Conservation (phyloP, 805 yeast species). For the Starmerella geochares region DNA sequence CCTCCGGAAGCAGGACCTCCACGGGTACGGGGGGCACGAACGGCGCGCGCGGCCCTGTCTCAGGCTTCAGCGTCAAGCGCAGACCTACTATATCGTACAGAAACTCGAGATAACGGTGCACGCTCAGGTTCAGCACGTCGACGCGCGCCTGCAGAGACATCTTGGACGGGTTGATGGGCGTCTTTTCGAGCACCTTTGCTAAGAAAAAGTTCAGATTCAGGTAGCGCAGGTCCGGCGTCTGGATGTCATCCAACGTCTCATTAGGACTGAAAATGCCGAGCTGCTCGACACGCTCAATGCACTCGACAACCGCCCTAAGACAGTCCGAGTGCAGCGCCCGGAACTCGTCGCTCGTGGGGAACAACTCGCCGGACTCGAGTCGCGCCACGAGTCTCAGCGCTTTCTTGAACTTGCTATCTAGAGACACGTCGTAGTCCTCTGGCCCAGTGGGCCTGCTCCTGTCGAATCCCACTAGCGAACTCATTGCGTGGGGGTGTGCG, state of each 20-base stretch:
- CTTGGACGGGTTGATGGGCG: slow-evolving; percentile 18
- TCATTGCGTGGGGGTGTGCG: too few species aligned
- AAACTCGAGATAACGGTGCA: slow-evolving; percentile 25
- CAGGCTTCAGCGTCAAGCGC: background rate
- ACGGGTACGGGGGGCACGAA: background rate
- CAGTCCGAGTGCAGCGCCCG: slow-evolving; percentile 10
- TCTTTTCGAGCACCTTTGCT: slow-evolving; percentile 36
- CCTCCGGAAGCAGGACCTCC: slow-evolving; percentile 14
- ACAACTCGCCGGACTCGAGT: slow-evolving; percentile 13
- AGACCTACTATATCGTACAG: slow-evolving; percentile 15
- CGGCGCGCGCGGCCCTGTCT: background rate
- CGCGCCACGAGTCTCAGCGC: background rate
- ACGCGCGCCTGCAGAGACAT: slow-evolving; percentile 21
- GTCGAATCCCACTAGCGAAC: background rate
- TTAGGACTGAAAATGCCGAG: slow-evolving; percentile 58
- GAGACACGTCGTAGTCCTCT: background rate
- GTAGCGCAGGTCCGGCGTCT: slow-evolving; percentile 52
- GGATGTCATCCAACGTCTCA: slow-evolving; percentile 60
- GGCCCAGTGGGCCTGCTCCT: background rate
- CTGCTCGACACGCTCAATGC: slow-evolving; percentile 31
- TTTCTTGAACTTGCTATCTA: background rate
- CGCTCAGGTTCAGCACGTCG: slow-evolving; percentile 19
- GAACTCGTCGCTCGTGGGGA: slow-evolving; percentile 11
- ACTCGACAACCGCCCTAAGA: slow-evolving; percentile 6
- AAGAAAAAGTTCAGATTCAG: slow-evolving; percentile 50